Evolutionary conservation across 805 yeast genomes (phyloP), one percentile per base, ranked within the genome.

Genomic region (Clavispora santaluciae): DNA sequence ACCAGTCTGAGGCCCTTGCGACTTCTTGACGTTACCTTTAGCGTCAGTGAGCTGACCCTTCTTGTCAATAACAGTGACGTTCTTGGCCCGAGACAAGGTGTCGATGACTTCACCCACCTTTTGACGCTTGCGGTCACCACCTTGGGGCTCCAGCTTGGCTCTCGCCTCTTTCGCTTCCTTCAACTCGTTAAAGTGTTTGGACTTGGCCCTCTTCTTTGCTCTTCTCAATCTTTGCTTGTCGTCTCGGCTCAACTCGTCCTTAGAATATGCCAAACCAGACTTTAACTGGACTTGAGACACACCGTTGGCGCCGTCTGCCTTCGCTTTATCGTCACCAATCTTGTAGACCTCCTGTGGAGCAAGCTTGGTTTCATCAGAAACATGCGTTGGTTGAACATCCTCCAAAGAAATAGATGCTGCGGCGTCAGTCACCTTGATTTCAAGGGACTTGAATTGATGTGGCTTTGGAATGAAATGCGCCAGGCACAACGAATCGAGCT

Each of bases 301-400:
- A n/a, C 70, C 68, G 22, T 54, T 48, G 6, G 48, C 57, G 1
- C 66, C 68, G 18, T 56, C 51, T 1, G 61, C 64, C 35, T 47
- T 50, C 12, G 58, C 49, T 39, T 52, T 57, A 43, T 63, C 66
- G 54, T 77, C 74, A 11, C 72, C 67, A 37, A 72, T 68, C 57
- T 72, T 78, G 64, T 83, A 93, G 7, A 93, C 73, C 64, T 91
- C 99, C 67, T 91, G 99, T 29, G 99, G 99, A 2, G 99, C 99
- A 54, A 93, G 72, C 36, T 85, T 77, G 11, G 82, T 69, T 17
- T 82, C 86, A 24, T 76, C 68, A 2, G 93, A 78, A 66, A 86
- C 72, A 26, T 89, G 81, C 43, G 87, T 72, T 37, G 99, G 99
- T 66, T 89, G 97, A 1, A 96, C 93, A 57, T 93, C 98, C 65